phyloP scores from a whole-genome alignment of 75 land plant genomes.

The Larix kaempferi region DNA sequence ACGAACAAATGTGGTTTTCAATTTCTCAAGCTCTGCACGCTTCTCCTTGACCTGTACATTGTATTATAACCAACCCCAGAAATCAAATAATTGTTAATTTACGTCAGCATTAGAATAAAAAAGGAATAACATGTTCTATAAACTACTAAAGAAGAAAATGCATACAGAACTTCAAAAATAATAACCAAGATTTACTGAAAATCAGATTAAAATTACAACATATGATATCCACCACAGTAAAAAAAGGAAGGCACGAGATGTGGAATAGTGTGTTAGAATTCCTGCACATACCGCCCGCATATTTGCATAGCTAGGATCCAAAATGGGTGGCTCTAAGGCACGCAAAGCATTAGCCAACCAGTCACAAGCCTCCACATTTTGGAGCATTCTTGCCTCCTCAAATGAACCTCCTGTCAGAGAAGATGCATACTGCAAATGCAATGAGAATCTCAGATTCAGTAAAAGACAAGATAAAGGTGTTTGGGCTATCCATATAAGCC shows the following conservation, averaged over 20 bases:
- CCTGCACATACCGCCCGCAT: slow-evolving; percentile 78
- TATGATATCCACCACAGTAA: neutral
- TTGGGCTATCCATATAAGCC: neutral
- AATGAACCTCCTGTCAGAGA: slow-evolving; percentile 78
- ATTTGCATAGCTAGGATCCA: slow-evolving; percentile 85
- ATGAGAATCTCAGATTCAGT: neutral
- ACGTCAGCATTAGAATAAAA: neutral
- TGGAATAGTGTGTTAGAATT: neutral
- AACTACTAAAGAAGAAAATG: neutral
- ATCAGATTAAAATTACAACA: neutral
- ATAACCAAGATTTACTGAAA: neutral
- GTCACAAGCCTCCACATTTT: slow-evolving; percentile 97
- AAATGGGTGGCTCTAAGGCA: slow-evolving; percentile 70
- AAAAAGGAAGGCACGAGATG: neutral
- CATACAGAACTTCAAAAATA: neutral
- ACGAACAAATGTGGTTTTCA: slow-evolving; percentile 83
- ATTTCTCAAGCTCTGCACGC: slow-evolving; percentile 79
- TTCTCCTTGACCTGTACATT: slow-evolving; percentile 86
- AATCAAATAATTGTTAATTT: neutral
- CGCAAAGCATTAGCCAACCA: slow-evolving; percentile 84
- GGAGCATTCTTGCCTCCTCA: slow-evolving; percentile 88
- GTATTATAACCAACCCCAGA: slow-evolving; percentile 4
- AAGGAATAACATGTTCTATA: neutral
- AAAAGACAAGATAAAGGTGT: neutral
- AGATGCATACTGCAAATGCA: slow-evolving; percentile 68